Evolutionary conservation across 495 filamentous ascomycete genomes (phyloP).

Genomic region (Parachaetomium inaequale): DNA sequence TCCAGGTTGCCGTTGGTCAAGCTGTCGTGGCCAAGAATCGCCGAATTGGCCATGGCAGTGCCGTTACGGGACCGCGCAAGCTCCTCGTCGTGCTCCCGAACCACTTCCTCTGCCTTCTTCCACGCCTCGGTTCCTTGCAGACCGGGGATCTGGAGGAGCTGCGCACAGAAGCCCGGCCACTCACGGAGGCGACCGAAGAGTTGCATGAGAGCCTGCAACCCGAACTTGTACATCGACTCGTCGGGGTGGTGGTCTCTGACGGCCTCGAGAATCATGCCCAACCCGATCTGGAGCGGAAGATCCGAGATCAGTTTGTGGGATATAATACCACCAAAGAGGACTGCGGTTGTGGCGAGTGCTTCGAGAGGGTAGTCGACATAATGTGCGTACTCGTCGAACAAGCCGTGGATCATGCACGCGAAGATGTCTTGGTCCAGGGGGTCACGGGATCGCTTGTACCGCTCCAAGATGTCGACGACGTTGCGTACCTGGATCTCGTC

Average conservation of each 20-base stretch:
- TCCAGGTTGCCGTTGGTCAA: slow-evolving; percentile 66
- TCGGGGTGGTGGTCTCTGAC: slow-evolving; percentile 77
- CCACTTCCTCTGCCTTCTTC: slow-evolving; percentile 74
- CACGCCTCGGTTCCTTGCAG: slow-evolving; percentile 82
- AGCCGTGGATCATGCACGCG: slow-evolving; percentile 95
- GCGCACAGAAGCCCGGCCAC: slow-evolving; percentile 85
- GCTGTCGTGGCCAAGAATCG: slow-evolving; percentile 15
- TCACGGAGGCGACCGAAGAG: slow-evolving; percentile 76
- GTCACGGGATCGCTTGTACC: slow-evolving; percentile 80
- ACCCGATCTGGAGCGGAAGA: slow-evolving; percentile 82
- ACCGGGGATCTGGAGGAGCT: slow-evolving; percentile 73
- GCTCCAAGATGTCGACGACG: slow-evolving; percentile 74
- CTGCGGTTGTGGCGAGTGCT: slow-evolving; percentile 89
- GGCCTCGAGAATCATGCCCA: slow-evolving; percentile 94
- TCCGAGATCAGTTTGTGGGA: slow-evolving; percentile 84
- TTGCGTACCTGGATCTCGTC: slow-evolving; percentile 75
- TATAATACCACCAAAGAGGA: slow-evolving; percentile 96
- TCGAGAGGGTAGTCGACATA: slow-evolving; percentile 92
- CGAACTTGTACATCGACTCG: slow-evolving; percentile 95
- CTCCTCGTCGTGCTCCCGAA: slow-evolving; percentile 59
- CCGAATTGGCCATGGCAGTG: slow-evolving; percentile 19
- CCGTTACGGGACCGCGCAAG: slow-evolving; percentile 46
- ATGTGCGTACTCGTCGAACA: slow-evolving; percentile 96
- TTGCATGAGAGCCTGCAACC: slow-evolving; percentile 91
- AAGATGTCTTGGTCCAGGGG: slow-evolving; percentile 88